These are phyloP conservation scores for Fusarium bulbicola DNA, from an alignment of 2,329 filamentous ascomycete genomes.

Conservation along the genomic window DNA sequence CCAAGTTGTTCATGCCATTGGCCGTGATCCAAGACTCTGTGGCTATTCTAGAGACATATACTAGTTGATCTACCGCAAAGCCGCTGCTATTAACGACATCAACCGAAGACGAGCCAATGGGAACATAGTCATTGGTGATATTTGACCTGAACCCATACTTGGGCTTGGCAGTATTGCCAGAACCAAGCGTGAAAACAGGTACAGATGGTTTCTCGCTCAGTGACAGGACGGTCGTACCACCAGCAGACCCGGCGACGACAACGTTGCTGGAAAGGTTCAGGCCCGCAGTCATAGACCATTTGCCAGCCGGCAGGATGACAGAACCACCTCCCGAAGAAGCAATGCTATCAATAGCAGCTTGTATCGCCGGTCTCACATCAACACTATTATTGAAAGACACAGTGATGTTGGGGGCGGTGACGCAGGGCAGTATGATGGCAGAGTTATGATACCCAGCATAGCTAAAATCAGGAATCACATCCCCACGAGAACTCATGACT, in stretches of 20 bases:
- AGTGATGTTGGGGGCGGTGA: not conserved
- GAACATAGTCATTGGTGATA: conserved; percentile 31
- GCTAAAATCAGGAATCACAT: conserved; percentile 36
- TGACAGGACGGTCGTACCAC: not conserved
- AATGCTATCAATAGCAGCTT: conserved; percentile 25
- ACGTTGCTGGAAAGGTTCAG: conserved; percentile 7
- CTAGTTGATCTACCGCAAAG: conserved; percentile 12
- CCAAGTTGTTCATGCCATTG: conserved; percentile 29
- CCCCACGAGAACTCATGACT: conserved; percentile 14
- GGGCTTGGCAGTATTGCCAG: not conserved
- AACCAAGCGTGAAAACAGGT: conserved; percentile 29
- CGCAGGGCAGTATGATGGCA: conserved; percentile 12
- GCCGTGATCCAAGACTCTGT: conserved; percentile 24
- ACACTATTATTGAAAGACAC: not conserved
- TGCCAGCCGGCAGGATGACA: conserved; percentile 18
- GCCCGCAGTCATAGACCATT: conserved; percentile 17
- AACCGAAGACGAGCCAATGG: conserved; percentile 17
- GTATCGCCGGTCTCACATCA: conserved; percentile 19
- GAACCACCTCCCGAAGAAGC: conserved; percentile 14
- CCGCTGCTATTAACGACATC: not conserved
- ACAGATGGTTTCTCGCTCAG: not conserved
- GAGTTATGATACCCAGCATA: conserved; percentile 34
- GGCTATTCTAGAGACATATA: conserved; percentile 19
- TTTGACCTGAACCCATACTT: not conserved
- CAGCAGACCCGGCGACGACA: not conserved